A percentile compares a stretch with the other conserved stretches of the same genome.
Evolutionary conservation across 257 asterid genomes (phyloP).

Genomic region (Solanum arcanum): DNA sequence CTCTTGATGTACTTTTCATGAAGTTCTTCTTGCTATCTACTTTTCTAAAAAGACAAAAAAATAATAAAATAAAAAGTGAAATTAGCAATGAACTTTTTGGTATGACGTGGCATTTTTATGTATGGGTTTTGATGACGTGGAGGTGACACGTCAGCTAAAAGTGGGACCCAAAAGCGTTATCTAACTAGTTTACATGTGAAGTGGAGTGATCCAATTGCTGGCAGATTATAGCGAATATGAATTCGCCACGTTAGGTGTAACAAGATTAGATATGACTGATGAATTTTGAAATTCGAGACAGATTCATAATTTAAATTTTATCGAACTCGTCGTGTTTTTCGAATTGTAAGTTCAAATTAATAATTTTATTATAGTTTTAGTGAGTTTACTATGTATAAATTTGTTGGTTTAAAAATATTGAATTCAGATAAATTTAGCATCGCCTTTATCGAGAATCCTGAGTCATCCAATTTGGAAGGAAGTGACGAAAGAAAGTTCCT

Average conservation of each 20-base stretch:
- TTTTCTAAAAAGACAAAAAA: conserved; percentile 3
- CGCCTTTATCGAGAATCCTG: not conserved
- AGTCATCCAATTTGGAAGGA: not conserved
- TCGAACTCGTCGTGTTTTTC: not conserved
- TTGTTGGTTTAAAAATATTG: not conserved
- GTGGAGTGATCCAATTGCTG: conserved; percentile 26
- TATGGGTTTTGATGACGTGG: conserved; percentile 1
- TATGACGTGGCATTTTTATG: conserved; percentile 35
- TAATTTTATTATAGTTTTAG: not conserved
- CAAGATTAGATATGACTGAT: not conserved
- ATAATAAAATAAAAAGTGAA: not conserved
- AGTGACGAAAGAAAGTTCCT: not conserved
- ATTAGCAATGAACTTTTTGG: conserved; percentile 36
- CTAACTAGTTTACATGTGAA: conserved; percentile 17
- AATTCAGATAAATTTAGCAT: not conserved
- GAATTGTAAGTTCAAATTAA: not conserved
- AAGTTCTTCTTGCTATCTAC: conserved; percentile 18
- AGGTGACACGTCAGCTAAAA: not conserved
- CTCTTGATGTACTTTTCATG: conserved; percentile 17
- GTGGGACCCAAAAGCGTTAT: conserved; percentile 16
- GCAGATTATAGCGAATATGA: conserved; percentile 6
- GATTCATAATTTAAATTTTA: not conserved
- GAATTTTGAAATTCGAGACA: too few species aligned
- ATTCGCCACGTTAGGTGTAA: conserved; percentile 17
- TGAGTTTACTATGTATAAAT: not conserved